Base-by-base conservation (phyloP, 495 filamentous ascomycete genomes). In the Tuber borchii region DNA sequence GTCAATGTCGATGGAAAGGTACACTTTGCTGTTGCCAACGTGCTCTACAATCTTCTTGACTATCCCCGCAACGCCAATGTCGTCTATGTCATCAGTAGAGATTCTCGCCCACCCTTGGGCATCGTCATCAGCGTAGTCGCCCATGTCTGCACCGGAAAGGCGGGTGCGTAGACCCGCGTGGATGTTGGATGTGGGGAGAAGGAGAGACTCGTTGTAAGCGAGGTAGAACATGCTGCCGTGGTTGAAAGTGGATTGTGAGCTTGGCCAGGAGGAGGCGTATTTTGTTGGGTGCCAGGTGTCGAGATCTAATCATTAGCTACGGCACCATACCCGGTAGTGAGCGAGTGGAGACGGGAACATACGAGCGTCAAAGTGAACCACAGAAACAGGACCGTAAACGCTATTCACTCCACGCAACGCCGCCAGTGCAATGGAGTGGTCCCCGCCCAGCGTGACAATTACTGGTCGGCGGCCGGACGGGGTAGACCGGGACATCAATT, bases 151-250 rank as follows among this genome's bases (percentile, higher is more conserved):
- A 12, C 92, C 92, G 0, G 89, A 89, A 39, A 95, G 84, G 0
- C 92, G 84, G 0, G 91, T 95, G 39, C 92, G 87, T 56, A 95
- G 86, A 1, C 93, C 92, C 2, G 91, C 93, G 82, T 95, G 93
- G 26, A 93, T 91, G 37, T 74, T 77, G 70, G 56, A 73, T 26
- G 72, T 74, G 26, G 89, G 91, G 3, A 83, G 72, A 69, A 95
- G 89, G 39, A 95, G 83, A 0, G 91, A 91, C 83, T 95, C 93
- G 39, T 89, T 88, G 70, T 88, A 89, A 3, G 93, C 93, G 71
- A 93, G 87, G 89, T 91, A 92, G 87, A 96, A 95, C 89, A 95
- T 94, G 70, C 87, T 90, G 6, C 93, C 93, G 83, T 96, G 93
- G 81, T 90, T 95, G 85, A 95, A 96, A 75, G 89, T 86, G 14